These are phyloP conservation scores for Protomyces inundatus DNA, from an alignment of 1,139 yeast genomes.

Conservation along the genomic window DNA sequence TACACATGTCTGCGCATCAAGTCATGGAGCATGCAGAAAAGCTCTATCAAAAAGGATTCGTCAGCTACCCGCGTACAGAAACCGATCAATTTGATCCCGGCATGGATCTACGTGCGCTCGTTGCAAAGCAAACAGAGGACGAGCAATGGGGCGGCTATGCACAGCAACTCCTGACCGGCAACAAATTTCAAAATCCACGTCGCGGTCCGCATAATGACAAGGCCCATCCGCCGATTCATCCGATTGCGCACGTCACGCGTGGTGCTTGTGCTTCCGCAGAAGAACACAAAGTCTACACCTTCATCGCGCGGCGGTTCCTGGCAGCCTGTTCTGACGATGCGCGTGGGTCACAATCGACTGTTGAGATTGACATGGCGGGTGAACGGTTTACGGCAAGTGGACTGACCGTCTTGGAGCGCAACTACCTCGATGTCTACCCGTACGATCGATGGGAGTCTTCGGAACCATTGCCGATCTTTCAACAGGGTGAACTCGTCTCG, in stretches of 20 bases:
- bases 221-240: slow-evolving; percentile 99
- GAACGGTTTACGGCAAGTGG: slow-evolving; percentile 72
- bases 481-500: slow-evolving; percentile 51
- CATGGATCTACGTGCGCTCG: slow-evolving; percentile 61
- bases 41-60: slow-evolving; percentile 74
- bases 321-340: slow-evolving; percentile 95
- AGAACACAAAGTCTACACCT: slow-evolving; percentile 76
- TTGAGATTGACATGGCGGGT: slow-evolving; percentile 67
- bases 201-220: slow-evolving; percentile 81
- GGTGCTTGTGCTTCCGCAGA: slow-evolving; percentile 43
- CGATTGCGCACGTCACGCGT: slow-evolving; percentile 47
- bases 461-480: slow-evolving; percentile 61
- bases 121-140: slow-evolving; percentile 54
- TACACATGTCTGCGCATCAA: slow-evolving; percentile 74
- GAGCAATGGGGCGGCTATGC: slow-evolving; percentile 51
- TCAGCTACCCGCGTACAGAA: slow-evolving; percentile 96
- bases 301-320: slow-evolving; percentile 74
- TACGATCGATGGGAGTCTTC: slow-evolving; percentile 73
- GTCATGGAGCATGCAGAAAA: slow-evolving; percentile 63
- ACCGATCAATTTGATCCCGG: slow-evolving; percentile 77
- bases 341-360: slow-evolving; percentile 61
- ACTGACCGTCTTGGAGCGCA: slow-evolving; percentile 61
- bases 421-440: slow-evolving; percentile 72
- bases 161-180: slow-evolving; percentile 36
- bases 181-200: slow-evolving; percentile 55